These are phyloP conservation scores for Lippia alba DNA, from an alignment of 305 asterid genomes.

Conservation along the genomic window DNA sequence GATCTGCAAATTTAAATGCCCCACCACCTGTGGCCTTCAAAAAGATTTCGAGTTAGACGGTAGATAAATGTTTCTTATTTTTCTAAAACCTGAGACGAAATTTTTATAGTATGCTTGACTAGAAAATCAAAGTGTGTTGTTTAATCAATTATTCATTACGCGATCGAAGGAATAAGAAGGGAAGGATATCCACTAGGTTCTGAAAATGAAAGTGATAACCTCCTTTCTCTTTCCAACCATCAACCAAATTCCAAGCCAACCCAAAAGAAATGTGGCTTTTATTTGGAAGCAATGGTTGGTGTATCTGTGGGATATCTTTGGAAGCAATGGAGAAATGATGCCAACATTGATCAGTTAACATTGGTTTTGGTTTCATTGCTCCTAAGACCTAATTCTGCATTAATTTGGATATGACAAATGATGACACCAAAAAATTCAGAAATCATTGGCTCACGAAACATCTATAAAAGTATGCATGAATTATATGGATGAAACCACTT, in stretches of 20 bases:
- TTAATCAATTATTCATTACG: constrained; percentile 10
- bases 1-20: constrained; percentile 87
- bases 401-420: constrained; percentile 23
- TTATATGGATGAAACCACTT: constrained; percentile 8
- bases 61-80: constrained; percentile 18
- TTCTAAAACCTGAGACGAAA: constrained; percentile 18
- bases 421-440: constrained; percentile 24
- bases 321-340: constrained; percentile 11
- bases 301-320: constrained; percentile 6
- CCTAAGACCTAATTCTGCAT: constrained; percentile 12
- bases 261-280: not conserved
- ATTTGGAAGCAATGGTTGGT: constrained; percentile 1
- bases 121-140: constrained; percentile 10
- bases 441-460: constrained; percentile 15
- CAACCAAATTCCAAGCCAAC: not conserved
- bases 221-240: constrained; percentile 4
- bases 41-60: constrained; percentile 27
- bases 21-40: constrained; percentile 99
- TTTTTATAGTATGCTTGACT: constrained; percentile 7
- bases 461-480: constrained; percentile 1
- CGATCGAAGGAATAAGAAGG: constrained; percentile 16
- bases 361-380: constrained; percentile 8
- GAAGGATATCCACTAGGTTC: not conserved
- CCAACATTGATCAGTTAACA: constrained; percentile 20
- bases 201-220: not conserved